Base-by-base conservation (phyloP, 176 grass and related monocot genomes). In the Oryza coarctata region DNA sequence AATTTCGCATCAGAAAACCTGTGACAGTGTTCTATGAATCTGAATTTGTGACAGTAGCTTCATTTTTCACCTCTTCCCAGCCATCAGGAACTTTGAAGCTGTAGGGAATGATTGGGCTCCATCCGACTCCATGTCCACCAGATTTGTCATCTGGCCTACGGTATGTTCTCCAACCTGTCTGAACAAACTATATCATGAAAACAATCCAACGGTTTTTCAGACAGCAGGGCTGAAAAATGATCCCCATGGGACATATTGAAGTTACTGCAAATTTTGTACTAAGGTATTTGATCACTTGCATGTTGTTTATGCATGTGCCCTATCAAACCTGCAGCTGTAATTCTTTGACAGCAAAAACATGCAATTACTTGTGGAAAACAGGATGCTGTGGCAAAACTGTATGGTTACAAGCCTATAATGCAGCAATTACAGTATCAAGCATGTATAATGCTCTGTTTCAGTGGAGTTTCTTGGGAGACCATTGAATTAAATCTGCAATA, bases 151-250 rank as follows among this genome's bases (percentile, higher is more conserved):
- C 96, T 31, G 96, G 93, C 55, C 96, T 89, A 17, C 88, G 90
- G 73, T 95, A 98, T 65, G 88, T 93, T 86, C 88, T 94, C 86
- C 90, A 91, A 88, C 95, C 95, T 98, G 90, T 93, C 95, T 94
- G 88, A 91, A 88, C 74, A 83, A 85, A 92, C 69, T 63, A 55
- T 68, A 87, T 77, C 68, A 88, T 79, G 82, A 75, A 73, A 86
- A 39, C 2, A 30, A 57, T 57, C 35, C 45, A 50, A 38, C 73
- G 68, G 31, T 15, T 39, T 72, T 52, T 71, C 40, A 26, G 62
- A 68, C 41, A 25, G 65, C 35, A 5, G 12, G 22, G 1, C 11
- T 25, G 20, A 70, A 70, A 40, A 10, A n/a, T 40, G 22, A 40
- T 22, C n/a, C 33, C 18, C 23, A 22, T n/a, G 39, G 23, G 67